Percentiles rank a stretch among this genome's conserved stretches.
Evolutionary conservation across 768 basidiomycete species (phyloP).

Genomic region (Piloderma croceum): DNA sequence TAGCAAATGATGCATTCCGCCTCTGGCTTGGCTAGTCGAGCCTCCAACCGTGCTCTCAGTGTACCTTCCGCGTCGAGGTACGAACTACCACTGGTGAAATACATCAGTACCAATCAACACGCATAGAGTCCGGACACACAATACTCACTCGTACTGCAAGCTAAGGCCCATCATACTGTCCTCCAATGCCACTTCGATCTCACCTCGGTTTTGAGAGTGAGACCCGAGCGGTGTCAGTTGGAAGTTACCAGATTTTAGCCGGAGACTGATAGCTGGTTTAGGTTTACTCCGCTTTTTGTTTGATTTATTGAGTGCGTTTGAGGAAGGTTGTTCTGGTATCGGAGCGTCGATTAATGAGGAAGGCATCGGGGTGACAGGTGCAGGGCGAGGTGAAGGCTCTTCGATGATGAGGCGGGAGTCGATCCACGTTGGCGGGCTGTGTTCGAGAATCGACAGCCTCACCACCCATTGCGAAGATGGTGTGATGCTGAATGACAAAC

Average conservation of each 20-base stretch:
- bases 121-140: neutral
- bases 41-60: constrained; percentile 43
- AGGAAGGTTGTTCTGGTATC: too few relatives aligned
- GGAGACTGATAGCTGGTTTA: constrained; percentile 32
- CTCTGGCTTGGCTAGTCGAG: constrained; percentile 34
- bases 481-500: constrained; percentile 35
- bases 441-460: constrained; percentile 44
- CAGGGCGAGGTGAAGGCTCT: constrained; percentile 20
- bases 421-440: constrained; percentile 54
- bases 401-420: constrained; percentile 47
- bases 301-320: too few relatives aligned
- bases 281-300: constrained; percentile 2
- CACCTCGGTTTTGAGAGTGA: constrained; percentile 5
- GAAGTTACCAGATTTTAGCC: constrained; percentile 28
- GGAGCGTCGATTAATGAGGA: constrained; percentile 5
- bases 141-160: constrained; percentile 48
- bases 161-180: constrained; percentile 37
- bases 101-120: neutral
- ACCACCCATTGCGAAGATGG: constrained; percentile 43
- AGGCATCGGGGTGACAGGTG: constrained; percentile 7
- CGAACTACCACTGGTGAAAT: constrained; percentile 34
- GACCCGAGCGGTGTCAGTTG: constrained; percentile 24
- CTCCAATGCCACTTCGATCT: constrained; percentile 37
- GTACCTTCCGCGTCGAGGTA: constrained; percentile 43
- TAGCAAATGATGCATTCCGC: constrained; percentile 44